phyloP scores from a whole-genome alignment of 176 grass and related monocot species.

The Carex parvula region DNA sequence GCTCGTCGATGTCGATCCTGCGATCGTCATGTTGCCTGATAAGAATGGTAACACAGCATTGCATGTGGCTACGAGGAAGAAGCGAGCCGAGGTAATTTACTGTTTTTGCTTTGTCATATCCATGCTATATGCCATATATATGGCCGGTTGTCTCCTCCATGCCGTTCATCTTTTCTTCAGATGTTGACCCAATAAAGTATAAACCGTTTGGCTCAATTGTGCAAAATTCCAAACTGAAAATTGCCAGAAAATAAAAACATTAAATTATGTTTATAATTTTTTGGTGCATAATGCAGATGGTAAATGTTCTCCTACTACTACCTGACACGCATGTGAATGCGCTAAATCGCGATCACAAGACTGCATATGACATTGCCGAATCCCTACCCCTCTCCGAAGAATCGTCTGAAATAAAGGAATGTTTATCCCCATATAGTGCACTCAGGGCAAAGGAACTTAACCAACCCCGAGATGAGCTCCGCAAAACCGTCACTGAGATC shows the following conservation, averaged over 20 bases:
- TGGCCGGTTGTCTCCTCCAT: neutral
- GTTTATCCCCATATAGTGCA: constrained; percentile 66
- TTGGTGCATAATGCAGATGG: constrained; percentile 40
- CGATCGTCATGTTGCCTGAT: constrained; percentile 97
- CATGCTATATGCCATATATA: neutral
- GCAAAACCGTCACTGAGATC: constrained; percentile 91
- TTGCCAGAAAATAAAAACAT: neutral
- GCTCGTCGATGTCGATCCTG: constrained; percentile 82
- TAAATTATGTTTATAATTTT: neutral
- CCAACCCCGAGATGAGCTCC: constrained; percentile 83
- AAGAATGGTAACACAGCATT: constrained; percentile 81
- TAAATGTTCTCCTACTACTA: constrained; percentile 66
- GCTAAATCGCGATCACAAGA: constrained; percentile 77
- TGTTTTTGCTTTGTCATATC: constrained; percentile 1
- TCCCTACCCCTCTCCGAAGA: constrained; percentile 73
- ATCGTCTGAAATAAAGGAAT: constrained; percentile 78
- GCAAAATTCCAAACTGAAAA: neutral
- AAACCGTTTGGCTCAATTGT: neutral
- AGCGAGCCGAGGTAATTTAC: constrained; percentile 59
- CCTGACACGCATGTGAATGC: constrained; percentile 96
- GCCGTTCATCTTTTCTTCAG: neutral
- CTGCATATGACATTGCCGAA: constrained; percentile 92
- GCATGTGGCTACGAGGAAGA: constrained; percentile 95
- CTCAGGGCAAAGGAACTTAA: constrained; percentile 85
- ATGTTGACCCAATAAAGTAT: neutral